Conservation (phyloP, 306 rosid species). For the Prunus kanzakura region DNA sequence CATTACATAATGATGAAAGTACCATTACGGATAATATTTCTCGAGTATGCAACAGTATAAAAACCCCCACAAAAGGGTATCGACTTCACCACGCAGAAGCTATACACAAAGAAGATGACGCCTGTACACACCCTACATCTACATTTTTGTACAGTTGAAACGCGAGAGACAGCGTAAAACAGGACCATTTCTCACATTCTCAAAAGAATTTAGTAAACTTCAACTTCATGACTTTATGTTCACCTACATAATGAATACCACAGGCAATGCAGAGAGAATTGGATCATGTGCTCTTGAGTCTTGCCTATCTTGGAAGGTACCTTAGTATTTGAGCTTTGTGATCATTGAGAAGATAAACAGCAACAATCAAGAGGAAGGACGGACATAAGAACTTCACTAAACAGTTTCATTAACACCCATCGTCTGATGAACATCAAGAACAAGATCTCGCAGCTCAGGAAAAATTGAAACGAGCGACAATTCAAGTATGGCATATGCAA, state of each 20-base stretch:
- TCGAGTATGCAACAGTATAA: conserved; percentile 23
- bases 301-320: conserved; percentile 16
- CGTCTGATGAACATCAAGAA: conserved; percentile 57
- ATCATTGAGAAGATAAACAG: conserved; percentile 22
- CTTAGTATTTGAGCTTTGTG: conserved; percentile 15
- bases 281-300: background rate
- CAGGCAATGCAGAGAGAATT: background rate
- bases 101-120: conserved; percentile 10
- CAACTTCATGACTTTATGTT: background rate
- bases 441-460: conserved; percentile 75
- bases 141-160: conserved; percentile 39
- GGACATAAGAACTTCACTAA: conserved; percentile 25
- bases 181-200: conserved; percentile 15
- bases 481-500: conserved; percentile 73
- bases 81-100: conserved; percentile 16
- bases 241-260: conserved; percentile 7
- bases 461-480: conserved; percentile 64
- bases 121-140: conserved; percentile 36
- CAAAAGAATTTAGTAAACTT: conserved; percentile 4
- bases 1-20: background rate
- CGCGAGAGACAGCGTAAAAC: background rate
- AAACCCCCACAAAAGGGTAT: conserved; percentile 30
- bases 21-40: conserved; percentile 18
- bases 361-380: conserved; percentile 19
- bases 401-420: conserved; percentile 39